phyloP scores from a whole-genome alignment of 2,329 filamentous ascomycete species.

The Sclerotinia trifoliorum region DNA sequence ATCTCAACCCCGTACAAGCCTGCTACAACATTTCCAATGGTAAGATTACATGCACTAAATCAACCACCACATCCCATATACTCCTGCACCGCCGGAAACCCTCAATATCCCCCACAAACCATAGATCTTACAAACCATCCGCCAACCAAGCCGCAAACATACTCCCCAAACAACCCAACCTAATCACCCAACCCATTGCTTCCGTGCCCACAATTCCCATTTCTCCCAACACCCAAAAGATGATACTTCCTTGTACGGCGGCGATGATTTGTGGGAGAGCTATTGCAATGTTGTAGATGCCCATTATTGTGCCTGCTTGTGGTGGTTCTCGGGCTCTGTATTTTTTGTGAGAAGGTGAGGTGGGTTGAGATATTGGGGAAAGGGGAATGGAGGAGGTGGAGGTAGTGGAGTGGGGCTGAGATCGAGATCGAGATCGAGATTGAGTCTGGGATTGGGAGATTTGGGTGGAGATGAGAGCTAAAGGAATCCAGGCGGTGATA shows the following conservation, averaged over 20 bases:
- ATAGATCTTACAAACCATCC: background rate
- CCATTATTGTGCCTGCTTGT: slow-evolving; percentile 22
- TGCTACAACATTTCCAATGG: no score
- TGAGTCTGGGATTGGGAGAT: slow-evolving; percentile 8
- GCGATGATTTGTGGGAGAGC: slow-evolving; percentile 21
- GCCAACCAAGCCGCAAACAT: slow-evolving; percentile 16
- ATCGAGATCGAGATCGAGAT: no score
- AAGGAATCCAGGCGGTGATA: slow-evolving; percentile 19
- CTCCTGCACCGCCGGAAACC: background rate
- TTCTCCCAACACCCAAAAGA: slow-evolving; percentile 16
- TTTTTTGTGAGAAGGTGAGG: background rate
- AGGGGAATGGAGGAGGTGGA: background rate
- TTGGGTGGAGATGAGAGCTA: slow-evolving; percentile 20
- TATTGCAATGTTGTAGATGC: slow-evolving; percentile 25
- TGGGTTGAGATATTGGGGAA: background rate
- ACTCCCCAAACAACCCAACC: slow-evolving; percentile 14
- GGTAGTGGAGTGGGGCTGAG: no score
- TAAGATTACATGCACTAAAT: no score
- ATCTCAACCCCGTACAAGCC: no score
- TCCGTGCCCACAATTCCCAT: slow-evolving; percentile 11
- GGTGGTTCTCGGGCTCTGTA: background rate
- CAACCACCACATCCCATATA: background rate
- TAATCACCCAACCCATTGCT: slow-evolving; percentile 21
- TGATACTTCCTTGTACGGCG: slow-evolving; percentile 11
- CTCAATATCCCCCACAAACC: background rate